Conservation (phyloP, 441 rosid genomes). For the Metrosideros polymorpha region DNA sequence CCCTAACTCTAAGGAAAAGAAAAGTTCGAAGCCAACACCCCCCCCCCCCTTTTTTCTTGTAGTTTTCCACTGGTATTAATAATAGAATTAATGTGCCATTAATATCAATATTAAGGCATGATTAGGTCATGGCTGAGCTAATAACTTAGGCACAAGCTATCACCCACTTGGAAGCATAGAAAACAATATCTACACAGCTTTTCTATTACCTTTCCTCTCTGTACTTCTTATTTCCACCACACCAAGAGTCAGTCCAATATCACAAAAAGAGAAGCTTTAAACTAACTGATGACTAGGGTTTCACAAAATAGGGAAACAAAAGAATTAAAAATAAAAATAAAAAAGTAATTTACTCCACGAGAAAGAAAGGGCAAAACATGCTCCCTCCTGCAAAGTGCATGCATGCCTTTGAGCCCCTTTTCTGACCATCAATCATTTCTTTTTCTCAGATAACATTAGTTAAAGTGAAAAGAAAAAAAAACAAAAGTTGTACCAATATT, state of each 20-base stretch:
- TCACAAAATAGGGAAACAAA: not conserved
- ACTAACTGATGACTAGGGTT: not conserved
- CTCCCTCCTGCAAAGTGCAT: not conserved
- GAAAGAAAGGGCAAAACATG: not conserved
- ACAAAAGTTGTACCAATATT: not conserved
- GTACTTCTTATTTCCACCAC: not conserved
- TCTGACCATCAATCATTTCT: not conserved
- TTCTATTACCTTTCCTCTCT: constrained; percentile 1
- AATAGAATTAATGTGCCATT: not conserved
- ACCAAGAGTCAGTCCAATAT: constrained; percentile 19
- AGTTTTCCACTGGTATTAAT: not conserved
- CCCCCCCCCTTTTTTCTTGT: not conserved
- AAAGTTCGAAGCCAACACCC: not conserved
- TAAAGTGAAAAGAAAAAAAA: not conserved
- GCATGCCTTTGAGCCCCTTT: not conserved
- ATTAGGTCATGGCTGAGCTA: constrained; percentile 18
- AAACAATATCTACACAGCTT: constrained; percentile 36
- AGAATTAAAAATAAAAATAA: not conserved
- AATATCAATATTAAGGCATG: constrained; percentile 13
- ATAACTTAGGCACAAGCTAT: constrained; percentile 14
- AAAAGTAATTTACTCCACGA: not conserved
- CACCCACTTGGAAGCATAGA: constrained; percentile 23
- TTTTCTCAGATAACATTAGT: not conserved
- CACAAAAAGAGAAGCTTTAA: constrained; percentile 4
- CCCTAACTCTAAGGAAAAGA: not conserved